These are phyloP conservation scores for Hypoxylon sp. DNA, from an alignment of 2,329 filamentous ascomycete genomes.

Conservation along the genomic window DNA sequence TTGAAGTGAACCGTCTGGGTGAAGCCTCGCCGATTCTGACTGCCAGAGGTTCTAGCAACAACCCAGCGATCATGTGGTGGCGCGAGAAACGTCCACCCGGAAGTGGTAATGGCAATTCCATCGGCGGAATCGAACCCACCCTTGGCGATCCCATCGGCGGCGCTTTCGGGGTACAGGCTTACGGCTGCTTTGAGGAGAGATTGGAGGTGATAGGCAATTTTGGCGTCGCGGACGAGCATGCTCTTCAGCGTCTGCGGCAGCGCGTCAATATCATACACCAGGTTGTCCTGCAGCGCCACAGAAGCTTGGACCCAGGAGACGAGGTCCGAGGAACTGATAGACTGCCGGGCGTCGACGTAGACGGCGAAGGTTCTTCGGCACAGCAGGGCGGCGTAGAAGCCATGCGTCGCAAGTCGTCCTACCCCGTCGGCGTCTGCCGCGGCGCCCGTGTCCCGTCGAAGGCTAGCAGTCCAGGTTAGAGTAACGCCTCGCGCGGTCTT, in stretches of 20 bases:
- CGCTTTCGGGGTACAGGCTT: conserved; percentile 13
- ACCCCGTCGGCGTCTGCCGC: conserved; percentile 55
- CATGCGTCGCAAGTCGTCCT: conserved; percentile 57
- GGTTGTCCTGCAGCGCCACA: conserved; percentile 60
- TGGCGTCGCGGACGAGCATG: conserved; percentile 61
- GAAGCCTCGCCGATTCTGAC: background rate
- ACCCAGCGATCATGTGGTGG: conserved; percentile 46
- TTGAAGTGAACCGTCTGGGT: conserved; percentile 53
- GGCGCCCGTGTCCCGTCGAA: conserved; percentile 60
- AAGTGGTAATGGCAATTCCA: conserved; percentile 35
- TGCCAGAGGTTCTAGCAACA: conserved; percentile 24
- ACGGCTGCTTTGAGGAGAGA: conserved; percentile 54
- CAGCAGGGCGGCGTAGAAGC: conserved; percentile 67
- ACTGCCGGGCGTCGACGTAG: conserved; percentile 14
- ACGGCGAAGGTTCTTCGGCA: conserved; percentile 55
- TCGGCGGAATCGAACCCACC: conserved; percentile 57
- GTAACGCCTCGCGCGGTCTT: conserved; percentile 57
- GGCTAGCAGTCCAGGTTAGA: conserved; percentile 60
- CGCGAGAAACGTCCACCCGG: conserved; percentile 51
- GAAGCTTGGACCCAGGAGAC: conserved; percentile 44
- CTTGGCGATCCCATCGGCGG: conserved; percentile 52
- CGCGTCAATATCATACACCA: conserved; percentile 53
- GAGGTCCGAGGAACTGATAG: conserved; percentile 38
- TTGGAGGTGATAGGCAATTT: conserved; percentile 57
- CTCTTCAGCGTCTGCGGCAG: conserved; percentile 54